Conservation (phyloP, 192 early-diverging fungal genomes). For the Coemansia sp. region DNA sequence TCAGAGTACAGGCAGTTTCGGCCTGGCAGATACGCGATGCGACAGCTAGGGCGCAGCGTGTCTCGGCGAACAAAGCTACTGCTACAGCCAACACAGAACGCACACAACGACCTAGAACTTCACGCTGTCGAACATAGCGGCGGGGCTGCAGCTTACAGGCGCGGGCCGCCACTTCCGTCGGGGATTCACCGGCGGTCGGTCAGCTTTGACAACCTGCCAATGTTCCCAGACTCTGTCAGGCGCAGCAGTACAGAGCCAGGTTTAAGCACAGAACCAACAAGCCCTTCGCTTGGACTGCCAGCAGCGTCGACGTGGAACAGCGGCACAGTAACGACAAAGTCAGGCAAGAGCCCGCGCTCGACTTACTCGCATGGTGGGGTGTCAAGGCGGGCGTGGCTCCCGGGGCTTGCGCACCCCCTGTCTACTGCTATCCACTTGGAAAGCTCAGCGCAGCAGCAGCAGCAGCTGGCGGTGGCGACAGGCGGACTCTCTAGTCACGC, state of each 20-base stretch:
- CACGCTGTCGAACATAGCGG: background rate
- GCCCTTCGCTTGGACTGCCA: slow-evolving; percentile 17
- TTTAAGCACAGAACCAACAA: background rate
- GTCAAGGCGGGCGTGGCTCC: slow-evolving; percentile 36
- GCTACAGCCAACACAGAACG: slow-evolving; percentile 4
- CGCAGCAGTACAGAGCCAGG: slow-evolving; percentile 46
- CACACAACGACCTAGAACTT: background rate
- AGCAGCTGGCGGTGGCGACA: slow-evolving; percentile 5
- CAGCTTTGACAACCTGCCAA: slow-evolving; percentile 50
- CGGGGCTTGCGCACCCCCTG: slow-evolving; percentile 40
- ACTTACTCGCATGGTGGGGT: slow-evolving; percentile 8
- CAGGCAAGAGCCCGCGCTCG: slow-evolving; percentile 3
- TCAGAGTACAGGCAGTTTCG: slow-evolving; percentile 47
- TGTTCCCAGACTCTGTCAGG: slow-evolving; percentile 31
- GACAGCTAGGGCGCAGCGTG: slow-evolving; percentile 50
- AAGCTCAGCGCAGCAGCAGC: slow-evolving; percentile 13
- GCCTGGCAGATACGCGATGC: slow-evolving; percentile 49
- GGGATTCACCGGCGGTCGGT: slow-evolving; percentile 50
- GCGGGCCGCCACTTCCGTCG: slow-evolving; percentile 46
- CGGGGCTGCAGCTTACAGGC: slow-evolving; percentile 6
- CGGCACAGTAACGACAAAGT: slow-evolving; percentile 24
- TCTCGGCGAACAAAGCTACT: slow-evolving; percentile 35
- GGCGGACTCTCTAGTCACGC: background rate
- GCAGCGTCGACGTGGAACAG: slow-evolving; percentile 49
- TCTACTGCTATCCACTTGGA: slow-evolving; percentile 29